Evolutionary conservation across 495 filamentous ascomycete species (phyloP).

Genomic region (Talaromyces borbonicus): DNA sequence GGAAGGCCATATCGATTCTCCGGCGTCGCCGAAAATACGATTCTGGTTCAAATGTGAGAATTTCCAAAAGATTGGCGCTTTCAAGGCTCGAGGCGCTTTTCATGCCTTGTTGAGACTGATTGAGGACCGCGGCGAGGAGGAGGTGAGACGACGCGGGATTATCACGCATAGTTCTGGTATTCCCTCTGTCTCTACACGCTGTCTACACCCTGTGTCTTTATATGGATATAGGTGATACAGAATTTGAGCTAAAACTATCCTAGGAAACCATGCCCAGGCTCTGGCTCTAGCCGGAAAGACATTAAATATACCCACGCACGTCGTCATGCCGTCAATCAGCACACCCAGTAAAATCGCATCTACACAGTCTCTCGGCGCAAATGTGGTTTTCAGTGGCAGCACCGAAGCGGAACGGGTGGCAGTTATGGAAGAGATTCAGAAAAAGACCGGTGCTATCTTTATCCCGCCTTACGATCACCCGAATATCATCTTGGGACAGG

Average conservation of each 20-base stretch:
- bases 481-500: conserved; percentile 85
- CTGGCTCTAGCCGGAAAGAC: conserved; percentile 75
- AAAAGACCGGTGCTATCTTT: conserved; percentile 60
- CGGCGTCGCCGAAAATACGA: conserved; percentile 54
- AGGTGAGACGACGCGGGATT: conserved; percentile 54
- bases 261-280: conserved; percentile 94
- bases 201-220: not conserved
- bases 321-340: conserved; percentile 84
- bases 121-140: conserved; percentile 49
- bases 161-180: conserved; percentile 86
- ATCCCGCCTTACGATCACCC: conserved; percentile 89
- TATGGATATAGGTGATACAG: not conserved
- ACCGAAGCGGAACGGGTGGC: conserved; percentile 76
- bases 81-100: conserved; percentile 87
- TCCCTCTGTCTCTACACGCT: not conserved
- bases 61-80: conserved; percentile 80
- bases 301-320: conserved; percentile 56
- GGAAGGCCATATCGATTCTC: conserved; percentile 35
- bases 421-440: conserved; percentile 54
- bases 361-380: conserved; percentile 62
- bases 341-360: conserved; percentile 79
- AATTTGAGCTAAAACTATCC: not conserved
- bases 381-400: conserved; percentile 72
- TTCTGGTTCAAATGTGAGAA: conserved; percentile 98
- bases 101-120: conserved; percentile 73